Evolutionary conservation across 2,329 filamentous ascomycete species (phyloP).

Genomic region (Fusarium sp.): DNA sequence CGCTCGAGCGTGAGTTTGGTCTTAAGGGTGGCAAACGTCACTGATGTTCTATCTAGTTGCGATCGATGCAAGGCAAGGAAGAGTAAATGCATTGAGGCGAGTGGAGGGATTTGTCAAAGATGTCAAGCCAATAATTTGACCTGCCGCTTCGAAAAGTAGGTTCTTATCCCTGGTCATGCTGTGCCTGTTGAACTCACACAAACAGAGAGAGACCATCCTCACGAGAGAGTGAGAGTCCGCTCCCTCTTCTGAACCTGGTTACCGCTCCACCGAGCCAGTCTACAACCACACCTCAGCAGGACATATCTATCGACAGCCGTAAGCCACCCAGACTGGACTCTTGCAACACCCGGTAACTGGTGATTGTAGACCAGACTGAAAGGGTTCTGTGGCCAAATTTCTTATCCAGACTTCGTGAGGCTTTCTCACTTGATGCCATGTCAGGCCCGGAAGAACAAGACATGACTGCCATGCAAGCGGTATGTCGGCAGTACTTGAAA

Average conservation of each 20-base stretch:
- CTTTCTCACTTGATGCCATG: slow-evolving; percentile 43
- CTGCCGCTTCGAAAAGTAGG: slow-evolving; percentile 33
- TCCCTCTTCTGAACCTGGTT: not conserved
- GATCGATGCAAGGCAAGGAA: slow-evolving; percentile 49
- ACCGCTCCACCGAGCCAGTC: not conserved
- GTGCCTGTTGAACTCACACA: not conserved
- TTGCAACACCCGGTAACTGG: not conserved
- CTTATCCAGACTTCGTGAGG: slow-evolving; percentile 38
- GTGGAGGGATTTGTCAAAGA: slow-evolving; percentile 42
- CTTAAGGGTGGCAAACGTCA: not conserved
- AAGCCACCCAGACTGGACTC: not conserved
- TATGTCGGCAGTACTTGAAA: not conserved
- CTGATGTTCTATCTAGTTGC: slow-evolving; percentile 30
- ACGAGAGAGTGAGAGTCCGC: not conserved
- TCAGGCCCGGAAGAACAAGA: slow-evolving; percentile 28
- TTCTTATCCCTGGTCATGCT: not conserved
- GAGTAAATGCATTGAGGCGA: slow-evolving; percentile 47
- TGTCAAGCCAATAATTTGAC: slow-evolving; percentile 39
- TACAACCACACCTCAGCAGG: slow-evolving; percentile 13
- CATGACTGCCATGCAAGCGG: slow-evolving; percentile 33
- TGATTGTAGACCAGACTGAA: slow-evolving; percentile 29
- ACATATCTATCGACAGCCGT: slow-evolving; percentile 29
- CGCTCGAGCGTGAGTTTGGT: slow-evolving; percentile 36
- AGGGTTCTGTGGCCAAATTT: slow-evolving; percentile 44
- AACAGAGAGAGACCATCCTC: slow-evolving; percentile 13